Base-by-base conservation (phyloP, 306 rosid genomes). In the Castanea crenata region DNA sequence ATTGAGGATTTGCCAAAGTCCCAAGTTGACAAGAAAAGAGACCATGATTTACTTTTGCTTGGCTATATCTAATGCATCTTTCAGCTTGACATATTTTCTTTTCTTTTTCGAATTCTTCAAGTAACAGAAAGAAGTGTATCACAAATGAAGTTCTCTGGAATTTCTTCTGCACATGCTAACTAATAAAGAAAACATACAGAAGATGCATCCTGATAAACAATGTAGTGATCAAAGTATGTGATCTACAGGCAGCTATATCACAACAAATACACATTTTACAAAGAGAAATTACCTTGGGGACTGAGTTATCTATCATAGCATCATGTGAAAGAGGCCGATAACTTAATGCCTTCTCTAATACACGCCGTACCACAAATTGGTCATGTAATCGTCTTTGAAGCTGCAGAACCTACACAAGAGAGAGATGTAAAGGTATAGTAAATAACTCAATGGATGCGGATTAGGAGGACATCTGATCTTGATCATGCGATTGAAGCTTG, bases 361-460 rank as follows among this genome's bases (percentile, higher is more conserved):
- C 91, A 15, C 82, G 77, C 38, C 97, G 83, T 38, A 83, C 86
- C 55, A 79, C 83, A 77, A 90, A 83, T 70, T 94, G 99, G 80
- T 91, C 89, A 73, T 88, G 88, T 74, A 91, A 84, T 81, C 90
- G 88, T 78, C 82, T 92, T 71, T 90, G 90, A 88, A 94, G 99
- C 83, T 84, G 86, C 59, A 82, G 71, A 88, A 92, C 89, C 97
- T 94, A 83, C 73, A 80, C 73, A 81, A 59, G 55, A 68, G 76
- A 31, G 69, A 73, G 16, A 86, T 78, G 27, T 51, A 29, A 79
- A 73, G n/a, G 78, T 44, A 71, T n/a, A 51, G 74, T 71, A 80
- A 85, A 46, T 41, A 38, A 54, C 51, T 38, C 63, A 35, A 74
- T 54, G 57, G 52, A 67, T 19, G 72, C 14, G 55, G 56, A 67